These are phyloP conservation scores for Kitagawia praeruptora DNA, from an alignment of 129 eudicot genomes.

Conservation along the genomic window DNA sequence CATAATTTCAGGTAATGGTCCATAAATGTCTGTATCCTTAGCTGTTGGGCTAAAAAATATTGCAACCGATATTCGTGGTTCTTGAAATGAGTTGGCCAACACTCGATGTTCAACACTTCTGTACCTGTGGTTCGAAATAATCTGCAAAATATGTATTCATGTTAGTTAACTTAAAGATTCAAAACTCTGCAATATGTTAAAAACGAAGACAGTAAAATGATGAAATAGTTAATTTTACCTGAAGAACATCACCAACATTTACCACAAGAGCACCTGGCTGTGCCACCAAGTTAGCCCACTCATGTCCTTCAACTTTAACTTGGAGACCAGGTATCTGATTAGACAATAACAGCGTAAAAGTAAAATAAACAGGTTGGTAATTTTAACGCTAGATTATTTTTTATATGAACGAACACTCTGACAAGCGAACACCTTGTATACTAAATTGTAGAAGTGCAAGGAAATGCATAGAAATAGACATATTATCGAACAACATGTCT, in stretches of 20 bases:
- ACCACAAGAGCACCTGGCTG: constrained; percentile 51
- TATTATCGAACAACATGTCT: constrained; percentile 32
- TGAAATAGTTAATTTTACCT: constrained; percentile 25
- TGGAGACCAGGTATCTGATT: constrained; percentile 53
- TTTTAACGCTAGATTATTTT: not conserved
- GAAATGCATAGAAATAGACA: constrained; percentile 10
- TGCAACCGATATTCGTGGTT: constrained; percentile 46
- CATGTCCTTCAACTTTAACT: constrained; percentile 34
- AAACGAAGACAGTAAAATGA: too few relatives aligned
- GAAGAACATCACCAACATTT: constrained; percentile 60
- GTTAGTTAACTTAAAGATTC: not conserved
- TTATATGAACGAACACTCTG: not conserved
- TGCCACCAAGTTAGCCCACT: constrained; percentile 56
- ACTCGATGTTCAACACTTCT: constrained; percentile 56
- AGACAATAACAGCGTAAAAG: constrained; percentile 37
- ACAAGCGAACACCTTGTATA: not conserved
- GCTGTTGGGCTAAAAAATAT: constrained; percentile 40
- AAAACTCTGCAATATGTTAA: not conserved
- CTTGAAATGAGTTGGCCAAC: constrained; percentile 39
- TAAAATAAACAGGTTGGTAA: too few relatives aligned
- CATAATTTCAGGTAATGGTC: constrained; percentile 46
- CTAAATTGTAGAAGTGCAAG: not conserved
- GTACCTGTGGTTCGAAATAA: constrained; percentile 47
- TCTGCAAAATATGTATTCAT: constrained; percentile 16
- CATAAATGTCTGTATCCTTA: constrained; percentile 18